Evolutionary conservation across 179 eudicot genomes (phyloP).

Genomic region (Drosera spatulata): DNA sequence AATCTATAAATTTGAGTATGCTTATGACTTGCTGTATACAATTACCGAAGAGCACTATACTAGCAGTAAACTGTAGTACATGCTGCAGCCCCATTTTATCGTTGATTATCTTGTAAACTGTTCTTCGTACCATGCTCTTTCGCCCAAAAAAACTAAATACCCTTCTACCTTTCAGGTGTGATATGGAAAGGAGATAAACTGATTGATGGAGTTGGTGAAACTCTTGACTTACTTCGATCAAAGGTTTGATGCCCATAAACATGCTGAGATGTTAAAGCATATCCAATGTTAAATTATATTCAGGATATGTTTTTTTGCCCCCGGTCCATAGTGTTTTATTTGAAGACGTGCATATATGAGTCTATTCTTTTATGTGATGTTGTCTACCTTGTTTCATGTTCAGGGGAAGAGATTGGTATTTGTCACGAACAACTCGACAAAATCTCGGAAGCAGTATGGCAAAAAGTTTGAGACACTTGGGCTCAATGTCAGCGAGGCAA

Average conservation of each 20-base stretch:
- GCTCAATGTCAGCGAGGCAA: conserved; percentile 59
- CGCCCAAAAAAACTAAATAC: too few relatives aligned
- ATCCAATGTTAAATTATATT: too few relatives aligned
- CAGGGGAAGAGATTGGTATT: conserved; percentile 93
- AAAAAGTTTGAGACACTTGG: conserved; percentile 76
- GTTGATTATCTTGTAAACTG: too few relatives aligned
- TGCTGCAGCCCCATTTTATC: too few relatives aligned
- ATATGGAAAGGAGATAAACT: conserved; percentile 96
- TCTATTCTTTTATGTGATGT: too few relatives aligned
- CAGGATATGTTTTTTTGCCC: not conserved
- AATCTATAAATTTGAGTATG: too few relatives aligned
- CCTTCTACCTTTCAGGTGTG: conserved; percentile 48
- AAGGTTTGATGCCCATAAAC: conserved; percentile 38
- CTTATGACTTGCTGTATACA: too few relatives aligned
- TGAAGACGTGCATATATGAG: too few relatives aligned
- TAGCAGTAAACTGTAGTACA: too few relatives aligned
- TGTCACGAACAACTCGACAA: conserved; percentile 97
- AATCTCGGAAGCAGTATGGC: conserved; percentile 93
- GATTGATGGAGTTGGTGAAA: conserved; percentile 87
- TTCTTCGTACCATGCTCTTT: too few relatives aligned
- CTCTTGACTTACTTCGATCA: conserved; percentile 79
- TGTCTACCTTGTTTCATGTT: conserved; percentile 5
- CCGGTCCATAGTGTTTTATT: too few relatives aligned
- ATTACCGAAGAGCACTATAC: too few relatives aligned
- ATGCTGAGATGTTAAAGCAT: not conserved